A percentile compares a stretch with the other conserved stretches of the same genome.
phyloP scores from a whole-genome alignment of 2,329 filamentous ascomycete genomes.

The Cadophora sp. region DNA sequence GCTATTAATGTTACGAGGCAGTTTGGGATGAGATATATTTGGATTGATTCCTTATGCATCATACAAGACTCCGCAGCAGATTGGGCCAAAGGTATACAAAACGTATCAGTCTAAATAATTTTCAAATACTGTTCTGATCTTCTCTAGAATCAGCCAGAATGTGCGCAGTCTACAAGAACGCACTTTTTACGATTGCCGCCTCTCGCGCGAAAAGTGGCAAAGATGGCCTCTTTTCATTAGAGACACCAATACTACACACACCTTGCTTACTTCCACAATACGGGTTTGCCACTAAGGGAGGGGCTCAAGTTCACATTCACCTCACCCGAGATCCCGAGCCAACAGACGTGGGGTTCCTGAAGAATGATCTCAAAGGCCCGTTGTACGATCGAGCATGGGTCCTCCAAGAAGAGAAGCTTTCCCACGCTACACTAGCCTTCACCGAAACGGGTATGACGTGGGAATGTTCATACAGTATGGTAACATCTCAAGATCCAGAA shows the following conservation, averaged over 20 bases:
- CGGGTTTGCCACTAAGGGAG: not conserved
- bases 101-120: too few species aligned
- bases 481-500: conserved; percentile 2
- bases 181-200: conserved; percentile 5
- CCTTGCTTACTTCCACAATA: not conserved
- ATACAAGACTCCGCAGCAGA: conserved; percentile 2
- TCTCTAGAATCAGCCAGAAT: not conserved
- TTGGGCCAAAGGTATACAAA: not conserved
- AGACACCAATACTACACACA: not conserved
- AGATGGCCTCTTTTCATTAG: not conserved
- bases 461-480: conserved; percentile 9
- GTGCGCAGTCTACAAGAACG: conserved; percentile 6
- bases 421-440: not conserved
- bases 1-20: not conserved
- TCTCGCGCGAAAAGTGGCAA: not conserved
- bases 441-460: conserved; percentile 4
- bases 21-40: conserved; percentile 2
- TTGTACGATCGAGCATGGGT: conserved; percentile 3
- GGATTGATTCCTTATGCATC: conserved; percentile 5
- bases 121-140: too few species aligned
- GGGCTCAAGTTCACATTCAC: not conserved
- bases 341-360: not conserved
- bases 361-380: conserved; percentile 5
- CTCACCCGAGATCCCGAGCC: conserved; percentile 2
- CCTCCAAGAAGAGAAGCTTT: conserved; percentile 6